phyloP scores from a whole-genome alignment of 2,329 filamentous ascomycete genomes.

The Verticillium longisporum region DNA sequence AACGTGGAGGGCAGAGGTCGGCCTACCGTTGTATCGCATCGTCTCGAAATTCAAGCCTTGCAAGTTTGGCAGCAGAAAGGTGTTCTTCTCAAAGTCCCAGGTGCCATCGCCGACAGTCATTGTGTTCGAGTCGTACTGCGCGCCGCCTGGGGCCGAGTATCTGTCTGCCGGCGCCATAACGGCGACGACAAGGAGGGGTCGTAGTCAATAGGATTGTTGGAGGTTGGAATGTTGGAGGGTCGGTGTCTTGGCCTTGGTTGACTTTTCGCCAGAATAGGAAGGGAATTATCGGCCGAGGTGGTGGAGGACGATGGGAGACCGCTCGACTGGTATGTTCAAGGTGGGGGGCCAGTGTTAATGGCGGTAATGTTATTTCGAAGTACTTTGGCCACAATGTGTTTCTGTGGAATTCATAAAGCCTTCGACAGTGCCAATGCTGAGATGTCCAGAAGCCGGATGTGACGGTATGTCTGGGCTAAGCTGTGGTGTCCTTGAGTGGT shows the following conservation, averaged over 20 bases:
- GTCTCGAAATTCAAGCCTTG: constrained; percentile 72
- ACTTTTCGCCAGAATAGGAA: not conserved
- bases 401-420: not conserved
- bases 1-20: not conserved
- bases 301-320: not conserved
- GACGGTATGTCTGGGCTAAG: not conserved
- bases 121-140: constrained; percentile 66
- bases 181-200: constrained; percentile 29
- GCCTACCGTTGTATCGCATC: constrained; percentile 75
- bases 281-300: constrained; percentile 1
- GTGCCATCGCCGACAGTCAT: constrained; percentile 76
- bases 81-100: constrained; percentile 72
- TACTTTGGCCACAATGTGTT: not conserved
- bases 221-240: not conserved
- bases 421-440: not conserved
- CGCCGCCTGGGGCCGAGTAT: constrained; percentile 64
- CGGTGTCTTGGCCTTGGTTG: not conserved
- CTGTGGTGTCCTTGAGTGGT: constrained; percentile 4
- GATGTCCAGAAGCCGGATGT: not conserved
- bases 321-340: not conserved
- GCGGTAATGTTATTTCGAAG: constrained; percentile 1
- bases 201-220: constrained; percentile 4
- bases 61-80: constrained; percentile 72
- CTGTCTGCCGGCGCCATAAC: constrained; percentile 53
- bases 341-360: constrained; percentile 1